A percentile compares a stretch with the other conserved stretches of the same genome.
Conservation (phyloP, 768 basidiomycete species). For the Russula ochroleuca region DNA sequence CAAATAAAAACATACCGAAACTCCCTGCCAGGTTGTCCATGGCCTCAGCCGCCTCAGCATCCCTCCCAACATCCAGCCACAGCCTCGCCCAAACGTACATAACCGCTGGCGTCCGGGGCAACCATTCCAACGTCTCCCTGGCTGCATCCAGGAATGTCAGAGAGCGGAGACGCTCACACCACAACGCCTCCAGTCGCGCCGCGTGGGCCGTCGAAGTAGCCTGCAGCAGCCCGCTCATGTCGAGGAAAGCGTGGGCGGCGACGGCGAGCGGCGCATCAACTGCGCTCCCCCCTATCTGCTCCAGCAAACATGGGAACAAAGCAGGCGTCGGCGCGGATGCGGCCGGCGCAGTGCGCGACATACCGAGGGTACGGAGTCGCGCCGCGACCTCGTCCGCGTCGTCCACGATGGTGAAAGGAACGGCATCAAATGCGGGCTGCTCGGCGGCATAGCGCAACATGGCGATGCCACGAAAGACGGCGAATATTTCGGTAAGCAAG, state of each 20-base stretch:
- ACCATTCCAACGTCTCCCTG: conserved; percentile 64
- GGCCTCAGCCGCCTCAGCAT: conserved; percentile 66
- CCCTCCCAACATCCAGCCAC: conserved; percentile 58
- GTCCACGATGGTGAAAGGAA: conserved; percentile 32
- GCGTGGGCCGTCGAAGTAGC: conserved; percentile 65
- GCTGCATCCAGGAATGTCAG: conserved; percentile 60
- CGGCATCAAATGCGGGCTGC: conserved; percentile 49
- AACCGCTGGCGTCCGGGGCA: conserved; percentile 73
- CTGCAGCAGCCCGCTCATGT: conserved; percentile 59
- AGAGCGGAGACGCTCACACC: conserved; percentile 64
- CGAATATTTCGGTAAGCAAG: conserved; percentile 67
- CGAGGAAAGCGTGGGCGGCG: conserved; percentile 68
- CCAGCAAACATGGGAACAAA: conserved; percentile 58
- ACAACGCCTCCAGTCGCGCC: conserved; percentile 61
- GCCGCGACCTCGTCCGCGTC: conserved; percentile 53
- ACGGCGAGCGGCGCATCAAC: conserved; percentile 48
- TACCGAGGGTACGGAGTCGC: conserved; percentile 70
- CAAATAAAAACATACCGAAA: conserved; percentile 54
- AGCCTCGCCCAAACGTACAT: conserved; percentile 69
- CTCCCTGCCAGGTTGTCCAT: conserved; percentile 71
- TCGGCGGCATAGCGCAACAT: conserved; percentile 59
- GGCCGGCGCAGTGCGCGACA: conserved; percentile 39
- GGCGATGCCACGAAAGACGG: conserved; percentile 72
- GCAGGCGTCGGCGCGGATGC: conserved; percentile 42
- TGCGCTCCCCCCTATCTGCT: conserved; percentile 40